A percentile compares a stretch with the other conserved stretches of the same genome.
phyloP scores from a whole-genome alignment of 495 filamentous ascomycete species.

The Cercophora scortea region DNA sequence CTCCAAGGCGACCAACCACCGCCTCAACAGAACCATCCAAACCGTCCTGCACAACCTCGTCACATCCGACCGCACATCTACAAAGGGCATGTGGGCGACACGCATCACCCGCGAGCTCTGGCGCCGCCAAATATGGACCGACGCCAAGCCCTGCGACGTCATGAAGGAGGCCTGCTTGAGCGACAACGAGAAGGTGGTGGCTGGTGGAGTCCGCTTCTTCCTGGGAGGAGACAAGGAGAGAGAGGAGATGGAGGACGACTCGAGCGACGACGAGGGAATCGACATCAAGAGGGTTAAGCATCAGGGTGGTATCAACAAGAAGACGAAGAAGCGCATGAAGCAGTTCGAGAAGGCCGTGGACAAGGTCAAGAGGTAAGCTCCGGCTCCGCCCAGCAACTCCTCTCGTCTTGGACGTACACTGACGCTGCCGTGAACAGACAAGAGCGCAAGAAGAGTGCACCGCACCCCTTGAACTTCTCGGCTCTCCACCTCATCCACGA shows the following conservation, averaged over 20 bases:
- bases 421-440: conserved; percentile 41
- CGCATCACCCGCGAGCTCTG: conserved; percentile 32
- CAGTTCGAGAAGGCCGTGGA: conserved; percentile 69
- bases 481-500: conserved; percentile 91
- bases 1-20: conserved; percentile 77
- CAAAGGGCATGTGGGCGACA: conserved; percentile 84
- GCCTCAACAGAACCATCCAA: conserved; percentile 85
- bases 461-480: conserved; percentile 89
- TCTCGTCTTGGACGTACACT: not conserved
- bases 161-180: conserved; percentile 85
- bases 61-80: conserved; percentile 70
- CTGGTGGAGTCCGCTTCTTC: conserved; percentile 87
- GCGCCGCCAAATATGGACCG: conserved; percentile 32
- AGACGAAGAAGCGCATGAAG: conserved; percentile 77
- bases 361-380: conserved; percentile 45
- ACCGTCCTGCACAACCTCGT: conserved; percentile 87
- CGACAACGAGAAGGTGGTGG: conserved; percentile 82
- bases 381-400: too few relatives aligned
- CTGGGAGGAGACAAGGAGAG: conserved; percentile 90
- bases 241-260: conserved; percentile 85
- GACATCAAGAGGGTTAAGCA: conserved; percentile 79
- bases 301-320: conserved; percentile 87
- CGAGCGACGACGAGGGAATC: conserved; percentile 63
- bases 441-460: conserved; percentile 79
- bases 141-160: conserved; percentile 78